Conservation (phyloP, 768 basidiomycete genomes). For the Amanita molliuscula region DNA sequence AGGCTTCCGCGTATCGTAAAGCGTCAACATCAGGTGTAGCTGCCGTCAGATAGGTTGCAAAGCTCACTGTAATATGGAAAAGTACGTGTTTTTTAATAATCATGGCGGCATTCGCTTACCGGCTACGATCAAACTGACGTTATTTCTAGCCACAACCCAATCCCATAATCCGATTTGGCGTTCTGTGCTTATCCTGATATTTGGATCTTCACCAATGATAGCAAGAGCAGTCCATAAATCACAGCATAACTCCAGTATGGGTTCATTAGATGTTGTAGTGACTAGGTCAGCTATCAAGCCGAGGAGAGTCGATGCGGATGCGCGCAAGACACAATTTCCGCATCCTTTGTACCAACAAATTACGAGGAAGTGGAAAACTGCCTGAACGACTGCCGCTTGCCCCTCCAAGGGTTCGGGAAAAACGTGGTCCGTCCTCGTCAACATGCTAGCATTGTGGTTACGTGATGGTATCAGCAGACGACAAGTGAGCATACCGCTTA, state of each 20-base stretch:
- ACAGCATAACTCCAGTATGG: conserved; percentile 17
- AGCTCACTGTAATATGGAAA: conserved; percentile 24
- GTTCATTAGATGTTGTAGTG: not conserved
- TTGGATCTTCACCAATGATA: not conserved
- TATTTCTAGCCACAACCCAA: not conserved
- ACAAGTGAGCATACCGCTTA: not conserved
- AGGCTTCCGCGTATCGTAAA: conserved; percentile 37
- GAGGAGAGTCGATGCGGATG: conserved; percentile 8
- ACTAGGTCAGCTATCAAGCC: conserved; percentile 6
- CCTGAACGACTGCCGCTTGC: conserved; percentile 13
- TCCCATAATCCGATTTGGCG: not conserved
- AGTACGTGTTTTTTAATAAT: not conserved
- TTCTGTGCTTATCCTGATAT: not conserved
- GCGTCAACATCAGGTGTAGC: conserved; percentile 18
- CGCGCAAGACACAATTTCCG: conserved; percentile 4
- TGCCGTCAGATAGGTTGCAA: conserved; percentile 32
- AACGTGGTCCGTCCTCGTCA: not conserved
- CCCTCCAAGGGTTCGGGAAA: not conserved
- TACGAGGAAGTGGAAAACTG: conserved; percentile 20
- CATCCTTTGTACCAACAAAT: conserved; percentile 22
- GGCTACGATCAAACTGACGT: not conserved
- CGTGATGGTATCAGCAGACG: not conserved
- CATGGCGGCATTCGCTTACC: not conserved
- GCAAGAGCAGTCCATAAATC: conserved; percentile 26
- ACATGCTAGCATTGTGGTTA: not conserved